A percentile compares a stretch with the other conserved stretches of the same genome.
phyloP scores from a whole-genome alignment of 192 early-diverging fungal genomes.

The Diversispora epigaea region DNA sequence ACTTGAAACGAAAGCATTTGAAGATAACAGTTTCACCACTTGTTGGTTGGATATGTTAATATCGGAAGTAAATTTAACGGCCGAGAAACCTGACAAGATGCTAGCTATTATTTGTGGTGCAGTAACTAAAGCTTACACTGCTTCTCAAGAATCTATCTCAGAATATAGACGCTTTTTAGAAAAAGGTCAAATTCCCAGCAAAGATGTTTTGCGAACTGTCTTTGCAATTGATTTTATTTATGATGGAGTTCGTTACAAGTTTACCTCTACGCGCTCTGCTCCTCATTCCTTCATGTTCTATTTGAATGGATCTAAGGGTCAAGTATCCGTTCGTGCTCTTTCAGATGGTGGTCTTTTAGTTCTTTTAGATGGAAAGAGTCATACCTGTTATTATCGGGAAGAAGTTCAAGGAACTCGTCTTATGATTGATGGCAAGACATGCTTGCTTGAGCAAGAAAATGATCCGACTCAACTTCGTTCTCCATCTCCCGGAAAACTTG shows the following conservation, averaged over 20 bases:
- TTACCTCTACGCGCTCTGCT: conserved; percentile 76
- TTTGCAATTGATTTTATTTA: conserved; percentile 90
- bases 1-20: conserved; percentile 86
- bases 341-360: conserved; percentile 92
- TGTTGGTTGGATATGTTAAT: conserved; percentile 96
- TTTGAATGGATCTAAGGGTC: conserved; percentile 80
- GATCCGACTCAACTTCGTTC: conserved; percentile 96
- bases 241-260: conserved; percentile 87
- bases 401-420: conserved; percentile 87
- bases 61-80: conserved; percentile 78
- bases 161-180: conserved; percentile 85
- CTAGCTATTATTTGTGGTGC: conserved; percentile 92
- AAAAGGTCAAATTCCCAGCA: conserved; percentile 88
- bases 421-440: conserved; percentile 89
- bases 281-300: conserved; percentile 78
- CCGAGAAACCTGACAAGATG: conserved; percentile 87
- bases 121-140: conserved; percentile 76
- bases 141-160: conserved; percentile 59
- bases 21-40: conserved; percentile 88
- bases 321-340: conserved; percentile 79
- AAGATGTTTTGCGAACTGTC: conserved; percentile 69
- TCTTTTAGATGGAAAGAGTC: conserved; percentile 86
- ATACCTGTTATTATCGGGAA: conserved; percentile 87
- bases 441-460: conserved; percentile 91
- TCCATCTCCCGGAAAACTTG: conserved; percentile 96